Conservation (phyloP, 164 flowering plant species). For the Houttuynia cordata region DNA sequence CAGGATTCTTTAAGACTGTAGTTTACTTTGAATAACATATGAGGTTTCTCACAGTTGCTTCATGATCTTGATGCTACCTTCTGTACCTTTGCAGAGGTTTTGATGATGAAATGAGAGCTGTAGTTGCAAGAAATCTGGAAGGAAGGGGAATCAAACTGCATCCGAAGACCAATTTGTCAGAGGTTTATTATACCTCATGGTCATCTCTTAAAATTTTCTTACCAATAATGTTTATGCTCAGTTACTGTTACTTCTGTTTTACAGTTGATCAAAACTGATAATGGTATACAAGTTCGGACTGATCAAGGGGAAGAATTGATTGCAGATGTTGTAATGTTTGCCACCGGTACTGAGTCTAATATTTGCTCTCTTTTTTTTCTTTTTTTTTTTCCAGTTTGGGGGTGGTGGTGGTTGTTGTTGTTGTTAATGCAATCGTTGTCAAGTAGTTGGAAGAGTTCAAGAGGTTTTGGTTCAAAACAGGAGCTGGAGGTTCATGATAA, state of each 20-base stretch:
- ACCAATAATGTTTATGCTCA: not conserved
- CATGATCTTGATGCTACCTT: not conserved
- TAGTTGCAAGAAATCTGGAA: conserved; percentile 81
- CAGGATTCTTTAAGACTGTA: not conserved
- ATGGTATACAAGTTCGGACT: conserved; percentile 67
- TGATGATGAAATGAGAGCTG: conserved; percentile 95
- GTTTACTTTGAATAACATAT: no score
- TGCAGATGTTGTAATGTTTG: conserved; percentile 92
- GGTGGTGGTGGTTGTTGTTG: not conserved
- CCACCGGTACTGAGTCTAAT: conserved; percentile 57
- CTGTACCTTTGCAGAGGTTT: conserved; percentile 51
- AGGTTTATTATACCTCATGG: not conserved
- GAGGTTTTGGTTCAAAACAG: not conserved
- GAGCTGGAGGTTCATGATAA: no score
- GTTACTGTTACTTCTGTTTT: conserved; percentile 5
- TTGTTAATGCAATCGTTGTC: not conserved
- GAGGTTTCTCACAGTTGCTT: not conserved
- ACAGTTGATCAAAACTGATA: conserved; percentile 67
- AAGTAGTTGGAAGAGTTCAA: not conserved
- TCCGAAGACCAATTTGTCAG: conserved; percentile 43
- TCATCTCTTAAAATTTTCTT: not conserved
- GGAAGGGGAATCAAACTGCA: conserved; percentile 86
- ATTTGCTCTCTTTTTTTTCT: not conserved
- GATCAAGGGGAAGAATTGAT: conserved; percentile 75
- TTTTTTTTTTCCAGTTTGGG: not conserved